phyloP scores from a whole-genome alignment of 2,329 filamentous ascomycete genomes.

The Fusarium ramigenum region DNA sequence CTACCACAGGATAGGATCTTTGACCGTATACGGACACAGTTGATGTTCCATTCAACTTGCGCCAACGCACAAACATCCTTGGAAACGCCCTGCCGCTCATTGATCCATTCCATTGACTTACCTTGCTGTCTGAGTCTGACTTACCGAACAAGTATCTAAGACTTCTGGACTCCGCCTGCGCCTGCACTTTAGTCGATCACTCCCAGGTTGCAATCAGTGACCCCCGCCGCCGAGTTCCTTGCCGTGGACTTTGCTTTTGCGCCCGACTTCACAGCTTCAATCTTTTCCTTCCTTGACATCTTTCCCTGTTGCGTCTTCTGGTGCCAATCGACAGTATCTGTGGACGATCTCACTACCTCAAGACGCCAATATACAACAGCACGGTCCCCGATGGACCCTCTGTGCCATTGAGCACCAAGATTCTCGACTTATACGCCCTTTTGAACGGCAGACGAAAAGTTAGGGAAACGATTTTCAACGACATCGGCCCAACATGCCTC shows the following conservation, averaged over 20 bases:
- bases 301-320: conserved; percentile 4
- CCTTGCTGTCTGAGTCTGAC: conserved; percentile 18
- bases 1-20: conserved; percentile 16
- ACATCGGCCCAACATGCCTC: conserved; percentile 35
- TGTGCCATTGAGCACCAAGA: conserved; percentile 29
- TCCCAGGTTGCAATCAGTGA: conserved; percentile 13
- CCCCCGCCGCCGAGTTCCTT: conserved; percentile 31
- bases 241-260: conserved; percentile 21
- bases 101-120: conserved; percentile 28
- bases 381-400: conserved; percentile 30
- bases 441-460: neutral
- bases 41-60: conserved; percentile 23
- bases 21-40: conserved; percentile 16
- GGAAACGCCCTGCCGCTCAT: conserved; percentile 27
- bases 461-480: conserved; percentile 4
- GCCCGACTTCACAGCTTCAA: conserved; percentile 19
- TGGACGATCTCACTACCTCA: neutral
- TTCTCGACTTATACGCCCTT: conserved; percentile 1
- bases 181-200: conserved; percentile 33
- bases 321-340: conserved; percentile 5
- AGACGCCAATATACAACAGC: conserved; percentile 5
- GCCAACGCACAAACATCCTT: conserved; percentile 24
- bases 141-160: conserved; percentile 13
- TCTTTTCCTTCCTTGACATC: conserved; percentile 15
- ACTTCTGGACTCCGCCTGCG: conserved; percentile 28